These are phyloP conservation scores for Steccherinum ochraceum DNA, from an alignment of 768 basidiomycete species.

Conservation along the genomic window DNA sequence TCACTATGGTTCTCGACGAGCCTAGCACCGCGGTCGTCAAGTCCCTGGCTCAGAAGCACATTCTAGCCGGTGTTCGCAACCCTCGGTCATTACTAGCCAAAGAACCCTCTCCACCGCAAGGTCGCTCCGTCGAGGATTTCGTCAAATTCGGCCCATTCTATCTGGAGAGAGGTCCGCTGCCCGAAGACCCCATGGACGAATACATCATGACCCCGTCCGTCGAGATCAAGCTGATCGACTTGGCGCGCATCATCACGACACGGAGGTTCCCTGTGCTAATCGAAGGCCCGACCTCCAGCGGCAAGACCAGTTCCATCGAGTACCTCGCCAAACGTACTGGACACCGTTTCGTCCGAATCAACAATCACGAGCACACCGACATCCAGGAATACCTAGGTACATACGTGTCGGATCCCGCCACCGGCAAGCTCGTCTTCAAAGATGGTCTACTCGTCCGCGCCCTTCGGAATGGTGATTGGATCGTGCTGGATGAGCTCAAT, in stretches of 20 bases:
- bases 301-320: constrained; percentile 96
- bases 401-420: constrained; percentile 86
- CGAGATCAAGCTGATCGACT: constrained; percentile 85
- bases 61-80: constrained; percentile 78
- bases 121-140: constrained; percentile 45
- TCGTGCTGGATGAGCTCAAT: constrained; percentile 96
- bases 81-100: constrained; percentile 66
- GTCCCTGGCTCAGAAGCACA: constrained; percentile 64
- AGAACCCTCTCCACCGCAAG: constrained; percentile 50
- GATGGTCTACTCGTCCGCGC: constrained; percentile 94
- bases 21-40: constrained; percentile 63
- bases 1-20: constrained; percentile 88
- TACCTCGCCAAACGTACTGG: constrained; percentile 91
- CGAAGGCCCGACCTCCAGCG: constrained; percentile 95
- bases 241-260: constrained; percentile 87
- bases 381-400: constrained; percentile 98
- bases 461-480: constrained; percentile 90
- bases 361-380: constrained; percentile 99
- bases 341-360: constrained; percentile 95
- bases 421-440: constrained; percentile 92
- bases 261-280: constrained; percentile 91
- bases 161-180: constrained; percentile 70
- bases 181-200: constrained; percentile 59
- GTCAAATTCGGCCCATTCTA: constrained; percentile 91
- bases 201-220: constrained; percentile 97